A percentile compares a stretch with the other conserved stretches of the same genome.
Evolutionary conservation across 2,329 filamentous ascomycete genomes (phyloP).

Genomic region (Emergomyces orientalis): DNA sequence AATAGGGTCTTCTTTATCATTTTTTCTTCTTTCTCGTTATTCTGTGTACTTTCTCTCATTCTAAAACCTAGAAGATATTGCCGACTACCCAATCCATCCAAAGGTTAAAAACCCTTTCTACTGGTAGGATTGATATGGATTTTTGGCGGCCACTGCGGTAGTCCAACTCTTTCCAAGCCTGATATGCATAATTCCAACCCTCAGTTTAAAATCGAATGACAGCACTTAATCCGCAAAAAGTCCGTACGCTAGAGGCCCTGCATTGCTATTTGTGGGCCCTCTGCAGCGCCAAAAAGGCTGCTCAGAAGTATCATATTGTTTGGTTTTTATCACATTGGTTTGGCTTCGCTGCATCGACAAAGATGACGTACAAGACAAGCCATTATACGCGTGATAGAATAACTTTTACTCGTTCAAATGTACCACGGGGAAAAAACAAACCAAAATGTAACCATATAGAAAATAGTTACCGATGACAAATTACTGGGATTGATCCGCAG

Average conservation of each 20-base stretch:
- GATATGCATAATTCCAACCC: neutral
- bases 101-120: neutral
- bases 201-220: constrained; percentile 1
- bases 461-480: neutral
- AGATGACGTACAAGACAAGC: neutral
- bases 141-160: constrained; percentile 1
- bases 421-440: neutral
- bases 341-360: neutral
- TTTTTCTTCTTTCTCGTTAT: neutral
- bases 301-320: neutral
- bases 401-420: neutral
- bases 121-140: neutral
- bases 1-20: neutral
- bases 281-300: neutral
- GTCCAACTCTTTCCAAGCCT: neutral
- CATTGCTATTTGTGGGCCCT: neutral
- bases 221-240: neutral
- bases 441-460: too few species aligned
- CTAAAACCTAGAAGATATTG: neutral
- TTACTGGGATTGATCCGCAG: neutral
- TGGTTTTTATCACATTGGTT: neutral
- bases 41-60: neutral
- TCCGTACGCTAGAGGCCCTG: constrained; percentile 2
- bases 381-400: neutral
- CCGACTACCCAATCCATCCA: neutral